Evolutionary conservation across 768 basidiomycete species (phyloP).

Genomic region (Tubosaeta sp.): DNA sequence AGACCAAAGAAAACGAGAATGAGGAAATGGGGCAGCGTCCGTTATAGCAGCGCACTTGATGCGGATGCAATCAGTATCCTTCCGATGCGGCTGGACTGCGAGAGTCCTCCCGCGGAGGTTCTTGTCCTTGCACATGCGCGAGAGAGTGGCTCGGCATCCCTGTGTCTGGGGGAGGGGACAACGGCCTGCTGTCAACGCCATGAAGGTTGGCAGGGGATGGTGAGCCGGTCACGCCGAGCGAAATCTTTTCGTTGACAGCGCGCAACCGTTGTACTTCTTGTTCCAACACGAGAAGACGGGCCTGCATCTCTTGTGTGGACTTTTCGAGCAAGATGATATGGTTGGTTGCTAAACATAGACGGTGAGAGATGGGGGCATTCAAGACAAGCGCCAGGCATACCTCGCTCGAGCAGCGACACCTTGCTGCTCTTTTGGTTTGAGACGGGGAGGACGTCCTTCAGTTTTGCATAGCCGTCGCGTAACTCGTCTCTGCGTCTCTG

Average conservation of each 20-base stretch:
- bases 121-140: slow-evolving; percentile 54
- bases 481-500: slow-evolving; percentile 86
- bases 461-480: slow-evolving; percentile 81
- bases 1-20: slow-evolving; percentile 30
- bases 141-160: slow-evolving; percentile 45
- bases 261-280: slow-evolving; percentile 68
- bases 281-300: slow-evolving; percentile 62
- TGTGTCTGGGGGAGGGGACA: slow-evolving; percentile 64
- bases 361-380: slow-evolving; percentile 9
- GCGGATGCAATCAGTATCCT: slow-evolving; percentile 25
- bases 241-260: slow-evolving; percentile 79
- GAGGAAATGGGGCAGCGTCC: slow-evolving; percentile 32
- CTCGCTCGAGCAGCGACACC: slow-evolving; percentile 83
- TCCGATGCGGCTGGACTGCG: slow-evolving; percentile 35
- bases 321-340: slow-evolving; percentile 73
- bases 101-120: slow-evolving; percentile 61
- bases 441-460: slow-evolving; percentile 83
- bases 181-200: slow-evolving; percentile 42
- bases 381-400: slow-evolving; percentile 37
- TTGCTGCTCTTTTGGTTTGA: slow-evolving; percentile 92
- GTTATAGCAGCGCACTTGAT: slow-evolving; percentile 17
- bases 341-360: slow-evolving; percentile 56
- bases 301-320: slow-evolving; percentile 65
- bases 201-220: slow-evolving; percentile 50
- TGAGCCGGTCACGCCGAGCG: slow-evolving; percentile 55